Base-by-base conservation (phyloP, 176 grass and related monocot genomes). In the Areca catechu region DNA sequence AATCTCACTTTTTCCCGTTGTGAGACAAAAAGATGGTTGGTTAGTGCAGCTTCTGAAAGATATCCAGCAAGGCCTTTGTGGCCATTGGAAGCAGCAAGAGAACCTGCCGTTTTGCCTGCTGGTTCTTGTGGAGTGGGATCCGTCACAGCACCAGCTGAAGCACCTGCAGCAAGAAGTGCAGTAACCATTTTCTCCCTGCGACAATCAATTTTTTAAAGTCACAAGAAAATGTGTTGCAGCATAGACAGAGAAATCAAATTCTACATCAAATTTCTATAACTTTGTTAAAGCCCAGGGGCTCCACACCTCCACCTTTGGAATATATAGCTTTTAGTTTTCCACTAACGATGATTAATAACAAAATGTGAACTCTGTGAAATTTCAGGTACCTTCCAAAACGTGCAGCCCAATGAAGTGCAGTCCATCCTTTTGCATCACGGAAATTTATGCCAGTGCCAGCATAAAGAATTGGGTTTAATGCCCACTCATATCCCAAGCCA, bases 401-500 rank as follows among this genome's bases (percentile, higher is more conserved):
- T 73, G 88, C 84, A 70, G 88, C 87, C 93, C 93, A 98, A 74
- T 98, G 93, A 54, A 98, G 81, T 61, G 83, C 86, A 59, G 83
- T 88, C 87, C 87, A 92, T 72, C 93, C 87, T 75, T 85, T 77
- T 74, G 75, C 43, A 81, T 98, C 93, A 49, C 93, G 87, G 63
- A 68, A 92, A 58, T 98, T 98, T 85, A 98, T 57, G 80, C 65
- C 68, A 20, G 91, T 75, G 20, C 81, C 78, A 24, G 75, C 80
- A 72, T 14, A 73, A 74, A 97, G 76, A 22, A 97, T 69, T 51
- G 71, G 74, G 15, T 80, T 58, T 70, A 97, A 77, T 30, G 72
- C 81, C 69, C 76, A 89, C 28, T 74, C 55, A 49, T 80, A 98
- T 59, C 93, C 93, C 75, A 85, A 68, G 62, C 84, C 88, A 23